Conservation (phyloP, 441 rosid species). For the Daphne laureola region DNA sequence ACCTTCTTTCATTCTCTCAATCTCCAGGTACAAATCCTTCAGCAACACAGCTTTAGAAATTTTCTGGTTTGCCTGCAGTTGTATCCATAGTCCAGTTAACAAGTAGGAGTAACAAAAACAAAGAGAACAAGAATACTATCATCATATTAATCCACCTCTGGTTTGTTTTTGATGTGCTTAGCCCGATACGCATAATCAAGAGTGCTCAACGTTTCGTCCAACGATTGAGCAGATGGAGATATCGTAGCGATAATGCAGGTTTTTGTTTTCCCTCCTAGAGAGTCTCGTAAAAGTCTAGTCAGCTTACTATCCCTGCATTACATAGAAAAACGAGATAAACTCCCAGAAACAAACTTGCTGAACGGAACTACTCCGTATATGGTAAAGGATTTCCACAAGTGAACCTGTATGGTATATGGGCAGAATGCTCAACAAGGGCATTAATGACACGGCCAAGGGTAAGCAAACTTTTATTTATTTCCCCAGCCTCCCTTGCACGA, state of each 20-base stretch:
- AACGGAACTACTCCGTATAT: conserved; percentile 4
- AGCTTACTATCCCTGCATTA: conserved; percentile 85
- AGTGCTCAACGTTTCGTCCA: conserved; percentile 92
- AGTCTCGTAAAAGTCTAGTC: conserved; percentile 87
- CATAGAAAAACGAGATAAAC: conserved; percentile 7
- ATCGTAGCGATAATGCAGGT: conserved; percentile 95
- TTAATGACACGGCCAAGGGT: conserved; percentile 92
- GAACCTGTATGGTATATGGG: conserved; percentile 91
- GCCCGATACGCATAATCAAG: conserved; percentile 93
- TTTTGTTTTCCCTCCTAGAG: conserved; percentile 92
- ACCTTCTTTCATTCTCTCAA: conserved; percentile 94
- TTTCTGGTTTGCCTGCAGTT: conserved; percentile 87
- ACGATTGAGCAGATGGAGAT: conserved; percentile 74
- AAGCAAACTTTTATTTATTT: conserved; percentile 92
- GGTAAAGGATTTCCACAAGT: not conserved
- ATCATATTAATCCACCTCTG: conserved; percentile 56
- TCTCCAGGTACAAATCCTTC: conserved; percentile 80
- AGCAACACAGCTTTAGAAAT: conserved; percentile 75
- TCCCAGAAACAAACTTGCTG: conserved; percentile 2
- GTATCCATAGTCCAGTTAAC: conserved; percentile 8
- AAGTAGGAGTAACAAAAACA: conserved; percentile 10
- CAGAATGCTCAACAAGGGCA: conserved; percentile 93
- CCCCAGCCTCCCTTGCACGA: conserved; percentile 97
- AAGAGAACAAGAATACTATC: conserved; percentile 10
- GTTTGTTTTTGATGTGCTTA: conserved; percentile 85